Percentiles rank a stretch among this genome's conserved stretches.
Conservation (phyloP, 2,329 filamentous ascomycete species). For the Fusarium armeniacum region DNA sequence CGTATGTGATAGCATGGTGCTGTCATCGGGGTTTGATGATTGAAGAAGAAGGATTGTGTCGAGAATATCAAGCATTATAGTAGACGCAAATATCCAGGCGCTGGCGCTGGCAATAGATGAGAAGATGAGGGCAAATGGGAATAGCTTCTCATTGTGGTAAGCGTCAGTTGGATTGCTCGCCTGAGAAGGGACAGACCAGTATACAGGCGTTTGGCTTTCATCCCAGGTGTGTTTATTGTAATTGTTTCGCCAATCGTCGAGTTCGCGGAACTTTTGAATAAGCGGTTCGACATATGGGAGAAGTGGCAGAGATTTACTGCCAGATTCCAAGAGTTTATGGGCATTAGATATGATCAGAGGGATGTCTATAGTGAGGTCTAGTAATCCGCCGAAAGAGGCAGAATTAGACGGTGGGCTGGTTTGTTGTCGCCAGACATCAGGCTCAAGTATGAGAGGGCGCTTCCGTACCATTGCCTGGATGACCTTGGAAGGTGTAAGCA, state of each 20-base stretch:
- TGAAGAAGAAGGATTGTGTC: conserved; percentile 1
- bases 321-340: fast-evolving
- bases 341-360: conserved; percentile 1
- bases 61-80: conserved; percentile 13
- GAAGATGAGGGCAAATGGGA: conserved; percentile 6
- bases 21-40: fast-evolving
- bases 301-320: fast-evolving
- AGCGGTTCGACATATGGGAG: not conserved
- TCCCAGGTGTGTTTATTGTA: fast-evolving
- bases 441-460: not conserved
- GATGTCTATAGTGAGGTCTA: conserved; percentile 3
- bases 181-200: conserved; percentile 10
- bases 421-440: conserved; percentile 5
- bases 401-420: not conserved
- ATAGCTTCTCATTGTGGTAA: not conserved
- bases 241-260: not conserved
- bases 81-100: not conserved
- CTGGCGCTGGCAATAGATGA: conserved; percentile 1
- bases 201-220: not conserved
- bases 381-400: conserved; percentile 2
- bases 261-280: not conserved
- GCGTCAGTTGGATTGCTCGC: conserved; percentile 7
- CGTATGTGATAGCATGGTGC: fast-evolving
- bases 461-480: conserved; percentile 14
- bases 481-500: not conserved